phyloP scores from a whole-genome alignment of 768 basidiomycete species.

The Psilocybe tampanensis region DNA sequence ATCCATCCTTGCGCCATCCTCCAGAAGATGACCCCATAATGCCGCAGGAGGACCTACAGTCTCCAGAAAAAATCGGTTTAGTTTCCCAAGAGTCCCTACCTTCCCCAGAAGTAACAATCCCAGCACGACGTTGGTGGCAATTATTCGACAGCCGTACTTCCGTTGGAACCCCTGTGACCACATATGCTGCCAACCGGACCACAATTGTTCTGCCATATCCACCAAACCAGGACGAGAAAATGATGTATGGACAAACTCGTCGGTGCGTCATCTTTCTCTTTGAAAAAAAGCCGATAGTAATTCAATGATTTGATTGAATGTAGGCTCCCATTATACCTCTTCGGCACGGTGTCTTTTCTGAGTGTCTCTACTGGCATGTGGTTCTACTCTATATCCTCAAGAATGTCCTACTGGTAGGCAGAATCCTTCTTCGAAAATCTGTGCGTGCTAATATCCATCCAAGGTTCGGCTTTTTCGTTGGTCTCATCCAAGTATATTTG shows the following conservation, averaged over 20 bases:
- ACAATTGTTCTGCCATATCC: neutral
- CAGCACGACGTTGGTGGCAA: neutral
- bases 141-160: neutral
- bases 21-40: neutral
- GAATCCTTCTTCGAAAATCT: neutral
- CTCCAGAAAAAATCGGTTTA: neutral
- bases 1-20: neutral
- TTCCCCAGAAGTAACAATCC: neutral
- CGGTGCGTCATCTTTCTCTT: neutral
- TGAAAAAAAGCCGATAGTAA: neutral
- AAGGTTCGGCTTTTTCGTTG: constrained; percentile 27
- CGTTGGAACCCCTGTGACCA: neutral
- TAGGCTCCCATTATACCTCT: constrained; percentile 25
- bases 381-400: constrained; percentile 27
- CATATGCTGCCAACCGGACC: neutral
- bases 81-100: neutral
- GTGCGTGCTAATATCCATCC: neutral
- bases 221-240: neutral
- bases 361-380: constrained; percentile 28
- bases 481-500: constrained; percentile 25
- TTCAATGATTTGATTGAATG: neutral
- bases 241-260: neutral
- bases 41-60: neutral
- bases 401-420: constrained; percentile 27
- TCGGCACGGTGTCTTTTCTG: constrained; percentile 28